phyloP scores from a whole-genome alignment of 345 rosid species.

The Turnera subulata region DNA sequence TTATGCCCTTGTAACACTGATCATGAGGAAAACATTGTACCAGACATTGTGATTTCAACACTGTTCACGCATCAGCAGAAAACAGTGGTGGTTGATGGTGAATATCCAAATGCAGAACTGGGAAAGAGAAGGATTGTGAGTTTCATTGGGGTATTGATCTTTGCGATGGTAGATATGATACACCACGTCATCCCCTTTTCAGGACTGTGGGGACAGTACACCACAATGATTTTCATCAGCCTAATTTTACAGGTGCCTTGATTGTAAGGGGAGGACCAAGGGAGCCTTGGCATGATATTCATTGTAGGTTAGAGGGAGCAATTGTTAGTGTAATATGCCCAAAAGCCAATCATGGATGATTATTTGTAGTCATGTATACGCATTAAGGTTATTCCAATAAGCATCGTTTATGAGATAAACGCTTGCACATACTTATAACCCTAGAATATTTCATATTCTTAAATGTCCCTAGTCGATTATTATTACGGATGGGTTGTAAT shows the following conservation, averaged over 20 bases:
- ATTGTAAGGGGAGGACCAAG: constrained; percentile 44
- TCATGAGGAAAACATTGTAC: constrained; percentile 29
- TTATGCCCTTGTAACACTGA: constrained; percentile 54
- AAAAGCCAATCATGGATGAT: too few relatives aligned
- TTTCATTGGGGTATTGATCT: constrained; percentile 64
- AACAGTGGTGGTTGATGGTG: constrained; percentile 40
- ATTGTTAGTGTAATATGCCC: too few relatives aligned
- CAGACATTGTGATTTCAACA: constrained; percentile 38
- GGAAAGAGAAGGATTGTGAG: constrained; percentile 39
- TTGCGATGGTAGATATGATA: constrained; percentile 53
- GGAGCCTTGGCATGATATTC: constrained; percentile 54
- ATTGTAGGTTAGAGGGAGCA: constrained; percentile 43
- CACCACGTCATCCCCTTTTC: constrained; percentile 40
- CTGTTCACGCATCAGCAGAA: constrained; percentile 63
- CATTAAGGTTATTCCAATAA: too few relatives aligned
- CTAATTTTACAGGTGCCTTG: constrained; percentile 30
- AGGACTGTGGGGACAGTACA: constrained; percentile 31
- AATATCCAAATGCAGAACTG: constrained; percentile 10
- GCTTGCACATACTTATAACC: too few relatives aligned
- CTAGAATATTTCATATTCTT: too few relatives aligned
- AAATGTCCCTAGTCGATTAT: too few relatives aligned
- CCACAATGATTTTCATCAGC: constrained; percentile 40
- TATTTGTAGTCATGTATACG: too few relatives aligned
- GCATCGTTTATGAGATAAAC: too few relatives aligned
- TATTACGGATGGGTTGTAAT: too few relatives aligned